Evolutionary conservation across 2,329 filamentous ascomycete genomes (phyloP), one percentile per base, ranked within the genome.

Genomic region (Trichoderma endophyticum): DNA sequence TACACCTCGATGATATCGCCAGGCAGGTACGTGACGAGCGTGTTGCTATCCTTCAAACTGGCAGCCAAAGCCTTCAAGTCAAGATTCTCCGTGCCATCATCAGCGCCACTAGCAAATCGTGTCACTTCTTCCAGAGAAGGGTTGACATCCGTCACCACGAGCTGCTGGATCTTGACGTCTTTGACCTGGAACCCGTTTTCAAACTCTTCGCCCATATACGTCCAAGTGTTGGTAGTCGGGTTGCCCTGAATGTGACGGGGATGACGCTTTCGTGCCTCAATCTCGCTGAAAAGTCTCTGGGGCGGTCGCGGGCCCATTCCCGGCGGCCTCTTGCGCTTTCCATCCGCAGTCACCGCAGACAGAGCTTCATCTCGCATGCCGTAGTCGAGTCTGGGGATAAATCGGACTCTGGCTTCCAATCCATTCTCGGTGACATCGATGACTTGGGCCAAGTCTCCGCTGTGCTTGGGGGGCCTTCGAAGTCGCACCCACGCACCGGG

Each of bases 1-100:
- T 95, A 98, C 57, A 99, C 94, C 81, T 98, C 95, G 26, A 99
- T 95, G n/a, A 95, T 90, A 80, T 99, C 96, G 39, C 97, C 97
- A 3, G 95, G 93, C 6, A 97, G 88, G 78, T 97, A 99, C 4
- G 92, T 92, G 39, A 95, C 92, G 73, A 92, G 92, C 9, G 91
- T 90, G 73, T 92, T 93, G 75, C 90, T 92, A 72, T 93, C 93
- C 79, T 97, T 97, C 69, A 98, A 85, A 75, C 94, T 97, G 63
- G 94, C 93, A 9, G 95, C 94, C 68, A 99, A 86, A 1, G 95
- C 94, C 77, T 95, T 92, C 57, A 99, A 87, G 82, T 99, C 96
- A 43, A 99, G 87, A 75, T 97, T 97, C 77, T 97, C 94, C 0
- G 94, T 95, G 21, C 96, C 96, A 79, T 98, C 96, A 75, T 97